phyloP scores from a whole-genome alignment of 306 rosid species.

The Fagus crenata region DNA sequence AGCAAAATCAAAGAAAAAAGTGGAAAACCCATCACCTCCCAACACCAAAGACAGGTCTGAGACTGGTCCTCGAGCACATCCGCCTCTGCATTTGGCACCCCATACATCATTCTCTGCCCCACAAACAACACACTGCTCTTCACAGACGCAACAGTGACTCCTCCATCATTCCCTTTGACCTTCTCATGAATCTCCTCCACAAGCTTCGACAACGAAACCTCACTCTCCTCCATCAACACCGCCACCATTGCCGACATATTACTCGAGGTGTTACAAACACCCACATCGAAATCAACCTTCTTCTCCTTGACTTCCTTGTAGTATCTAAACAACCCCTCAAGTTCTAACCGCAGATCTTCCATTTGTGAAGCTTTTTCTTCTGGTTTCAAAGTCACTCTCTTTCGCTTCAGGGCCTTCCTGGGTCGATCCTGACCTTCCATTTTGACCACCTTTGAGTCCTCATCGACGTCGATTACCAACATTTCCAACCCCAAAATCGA shows the following conservation, averaged over 20 bases:
- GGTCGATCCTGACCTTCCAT: conserved; percentile 31
- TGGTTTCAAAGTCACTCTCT: conserved; percentile 43
- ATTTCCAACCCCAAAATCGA: background rate
- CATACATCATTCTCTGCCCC: conserved; percentile 80
- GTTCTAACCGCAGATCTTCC: conserved; percentile 50
- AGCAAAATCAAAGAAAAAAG: background rate
- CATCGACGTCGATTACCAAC: conserved; percentile 28
- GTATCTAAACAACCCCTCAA: conserved; percentile 54
- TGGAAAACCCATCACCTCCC: conserved; percentile 65
- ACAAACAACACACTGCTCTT: conserved; percentile 61
- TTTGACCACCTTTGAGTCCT: conserved; percentile 27
- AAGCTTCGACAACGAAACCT: conserved; percentile 70
- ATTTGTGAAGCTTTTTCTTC: conserved; percentile 50
- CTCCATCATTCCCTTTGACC: conserved; percentile 29
- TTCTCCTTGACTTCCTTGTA: conserved; percentile 47
- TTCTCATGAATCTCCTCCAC: conserved; percentile 55
- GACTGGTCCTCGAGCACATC: conserved; percentile 85
- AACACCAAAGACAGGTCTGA: conserved; percentile 82
- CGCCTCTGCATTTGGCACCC: conserved; percentile 75
- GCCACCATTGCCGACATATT: conserved; percentile 48
- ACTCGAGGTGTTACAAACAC: conserved; percentile 28
- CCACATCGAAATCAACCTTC: conserved; percentile 40
- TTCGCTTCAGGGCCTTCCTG: conserved; percentile 55
- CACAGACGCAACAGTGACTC: conserved; percentile 58
- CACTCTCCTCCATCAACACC: conserved; percentile 74